Evolutionary conservation across 1,139 yeast genomes (phyloP), one percentile per base, ranked within the genome.

Genomic region (Blastobotrys capitulatus): DNA sequence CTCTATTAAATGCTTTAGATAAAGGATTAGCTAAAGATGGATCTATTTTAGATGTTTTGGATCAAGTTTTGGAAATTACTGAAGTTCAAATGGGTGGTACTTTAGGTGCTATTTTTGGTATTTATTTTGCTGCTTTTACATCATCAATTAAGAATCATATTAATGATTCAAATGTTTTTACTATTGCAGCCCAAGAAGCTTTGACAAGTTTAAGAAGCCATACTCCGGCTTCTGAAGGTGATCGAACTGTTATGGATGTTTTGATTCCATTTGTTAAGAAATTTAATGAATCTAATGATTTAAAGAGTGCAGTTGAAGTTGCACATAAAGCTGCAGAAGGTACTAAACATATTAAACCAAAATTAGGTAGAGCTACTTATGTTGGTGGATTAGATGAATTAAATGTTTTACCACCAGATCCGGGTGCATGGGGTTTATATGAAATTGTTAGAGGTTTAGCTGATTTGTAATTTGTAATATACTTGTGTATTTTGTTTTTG

Each of bases 1-100:
- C 70, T 0, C 62, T 75, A n/a, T 57, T 71, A 35, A 53, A 57
- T 25, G 68, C 66, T 7, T 59, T 76, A 36, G 66, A 70, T 22
- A 64, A 63, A 10, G 54, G 68, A 50, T 35, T 63, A 56, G 56
- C 62, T 52, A 37, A 38, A 47, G 57, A 55, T 43, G 61, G 61
- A 16, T 68, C 69, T 36, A 34, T 57, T 12, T 25, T 53, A 2
- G 47, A 44, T 8, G 53, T 57, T 6, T 62, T 73, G 54, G 68
- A 65, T 49, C 47, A 52, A 31, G 57, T 57, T 54, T 48, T 60
- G 49, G 61, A 68, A 20, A 67, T 74, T 29, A 70, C 76, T 39
- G 74, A 75, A 44, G 75, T 74, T 46, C 71, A 70, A 49, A 76
- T 76, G 80, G 80, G 80, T n/a, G 80, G 80, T 15, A 76, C 80